phyloP scores from a whole-genome alignment of 495 filamentous ascomycete species.

The Chlorociboria aeruginascens region DNA sequence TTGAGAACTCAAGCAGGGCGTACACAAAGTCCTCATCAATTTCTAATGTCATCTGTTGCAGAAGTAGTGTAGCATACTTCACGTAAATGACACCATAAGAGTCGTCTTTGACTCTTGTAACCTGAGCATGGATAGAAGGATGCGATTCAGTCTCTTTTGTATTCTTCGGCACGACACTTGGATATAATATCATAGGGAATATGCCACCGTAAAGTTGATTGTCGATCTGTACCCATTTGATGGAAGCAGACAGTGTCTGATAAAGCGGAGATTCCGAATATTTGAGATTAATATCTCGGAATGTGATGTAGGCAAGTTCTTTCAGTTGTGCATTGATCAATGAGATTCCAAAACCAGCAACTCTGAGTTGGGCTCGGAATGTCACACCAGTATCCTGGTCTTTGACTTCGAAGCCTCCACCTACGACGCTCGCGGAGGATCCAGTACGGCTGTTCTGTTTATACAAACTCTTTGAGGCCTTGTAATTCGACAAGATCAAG shows the following conservation, averaged over 20 bases:
- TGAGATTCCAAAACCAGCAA: constrained; percentile 88
- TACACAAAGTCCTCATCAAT: constrained; percentile 98
- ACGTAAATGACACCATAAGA: constrained; percentile 97
- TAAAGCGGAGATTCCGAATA: constrained; percentile 86
- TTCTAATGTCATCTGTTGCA: constrained; percentile 97
- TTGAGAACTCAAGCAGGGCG: constrained; percentile 87
- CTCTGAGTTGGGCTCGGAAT: constrained; percentile 74
- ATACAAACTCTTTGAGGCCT: constrained; percentile 86
- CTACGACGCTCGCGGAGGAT: constrained; percentile 46
- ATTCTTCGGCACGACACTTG: constrained; percentile 96
- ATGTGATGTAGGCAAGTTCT: constrained; percentile 87
- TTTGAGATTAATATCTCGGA: constrained; percentile 84
- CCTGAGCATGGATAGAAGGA: constrained; percentile 81
- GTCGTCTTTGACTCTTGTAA: constrained; percentile 94
- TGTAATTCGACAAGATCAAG: constrained; percentile 88
- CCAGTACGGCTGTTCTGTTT: constrained; percentile 53
- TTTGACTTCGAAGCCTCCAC: constrained; percentile 79
- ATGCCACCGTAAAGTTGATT: constrained; percentile 97
- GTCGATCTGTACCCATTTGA: constrained; percentile 99
- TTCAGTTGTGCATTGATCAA: constrained; percentile 84
- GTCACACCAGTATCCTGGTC: constrained; percentile 73
- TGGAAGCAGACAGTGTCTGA: constrained; percentile 75
- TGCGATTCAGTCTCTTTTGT: constrained; percentile 95
- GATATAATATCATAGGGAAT: constrained; percentile 94
- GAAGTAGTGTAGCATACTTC: constrained; percentile 86